A percentile compares a stretch with the other conserved stretches of the same genome.
These are phyloP conservation scores for Alternaria triticina DNA, from an alignment of 2,329 filamentous ascomycete species.

Conservation along the genomic window DNA sequence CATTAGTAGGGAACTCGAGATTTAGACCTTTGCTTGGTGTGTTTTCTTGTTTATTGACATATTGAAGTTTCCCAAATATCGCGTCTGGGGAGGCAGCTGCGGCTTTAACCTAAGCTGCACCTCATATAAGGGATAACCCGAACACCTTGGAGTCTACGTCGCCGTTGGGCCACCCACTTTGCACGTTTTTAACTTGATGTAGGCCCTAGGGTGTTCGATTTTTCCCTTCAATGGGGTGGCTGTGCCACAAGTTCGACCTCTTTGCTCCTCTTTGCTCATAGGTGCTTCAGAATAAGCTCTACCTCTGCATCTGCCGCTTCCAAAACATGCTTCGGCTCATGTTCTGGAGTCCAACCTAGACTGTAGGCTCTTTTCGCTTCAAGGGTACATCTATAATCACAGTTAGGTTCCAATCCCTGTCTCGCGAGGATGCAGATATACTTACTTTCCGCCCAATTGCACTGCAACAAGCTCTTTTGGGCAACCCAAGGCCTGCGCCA, in stretches of 20 bases:
- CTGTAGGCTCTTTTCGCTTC: conserved; percentile 50
- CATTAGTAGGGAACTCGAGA: background rate
- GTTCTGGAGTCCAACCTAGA: conserved; percentile 57
- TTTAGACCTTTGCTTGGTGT: too few relatives aligned
- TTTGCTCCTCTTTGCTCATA: background rate
- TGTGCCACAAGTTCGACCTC: background rate
- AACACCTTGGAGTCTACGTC: too few relatives aligned
- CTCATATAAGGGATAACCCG: too few relatives aligned
- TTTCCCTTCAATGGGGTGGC: too few relatives aligned
- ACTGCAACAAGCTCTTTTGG: conserved; percentile 22
- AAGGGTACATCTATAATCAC: conserved; percentile 48
- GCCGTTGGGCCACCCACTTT: too few relatives aligned
- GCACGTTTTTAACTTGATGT: too few relatives aligned
- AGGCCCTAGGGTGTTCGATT: too few relatives aligned
- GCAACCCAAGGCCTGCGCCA: conserved; percentile 37
- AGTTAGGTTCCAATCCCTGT: too few relatives aligned
- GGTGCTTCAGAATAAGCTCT: conserved; percentile 48
- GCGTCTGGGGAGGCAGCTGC: background rate
- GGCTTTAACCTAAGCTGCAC: background rate
- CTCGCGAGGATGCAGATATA: background rate
- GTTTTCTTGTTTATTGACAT: background rate
- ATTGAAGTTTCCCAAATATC: background rate
- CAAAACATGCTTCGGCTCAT: conserved; percentile 54
- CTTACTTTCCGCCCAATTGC: conserved; percentile 54
- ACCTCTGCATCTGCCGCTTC: conserved; percentile 57